Evolutionary conservation across 208 protist genomes (phyloP), one percentile per base, ranked within the genome.

Genomic region (Trypanosoma melophagium): DNA sequence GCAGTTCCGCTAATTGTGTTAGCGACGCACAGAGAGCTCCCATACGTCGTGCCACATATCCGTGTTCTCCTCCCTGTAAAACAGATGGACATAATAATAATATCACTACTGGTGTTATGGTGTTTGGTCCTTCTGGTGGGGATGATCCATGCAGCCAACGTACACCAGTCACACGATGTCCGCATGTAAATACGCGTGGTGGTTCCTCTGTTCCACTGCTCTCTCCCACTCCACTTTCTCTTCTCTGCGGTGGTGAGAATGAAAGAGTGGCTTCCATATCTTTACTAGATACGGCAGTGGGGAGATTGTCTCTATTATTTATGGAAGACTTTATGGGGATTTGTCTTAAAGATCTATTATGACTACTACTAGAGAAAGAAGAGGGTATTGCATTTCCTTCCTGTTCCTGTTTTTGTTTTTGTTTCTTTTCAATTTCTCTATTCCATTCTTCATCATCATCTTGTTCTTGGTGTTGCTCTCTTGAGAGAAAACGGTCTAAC

Each of bases 51-150:
- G 54, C 60, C 12, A 65, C n/a, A 53, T 51, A 49, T 17, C 63
- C 63, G 16, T 44, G 22, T 38, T 70, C 56, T 38, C 54, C 35
- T 28, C 70, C 70, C 35, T 69, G 70, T 22, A 50, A 22, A 28
- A 70, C 9, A 1, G 70, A 76, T 31, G 70, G 70, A 65, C 62
- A 76, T 4, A 76, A 28, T 5, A 76, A 35, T 5, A 76, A 35
- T n/a, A 76, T 35, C 13, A 76, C 58, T 17, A 70, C 54, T 13
- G 70, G 42, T 41, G 56, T 7, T 5, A 38, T 2, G 12, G 44
- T 28, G 14, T 56, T 25, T 35, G 28, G 24, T 28, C 5, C 41
- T 4, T n/a, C 21, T 9, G 52, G 24, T 19, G 70, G 70, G 3
- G 56, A 16, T 16, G 56, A 65, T 41, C 44, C 63, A 47, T 56